Percentiles rank a stretch among this genome's conserved stretches.
These are phyloP conservation scores for Aspergillus jensenii DNA, from an alignment of 2,329 filamentous ascomycete genomes.

Conservation along the genomic window DNA sequence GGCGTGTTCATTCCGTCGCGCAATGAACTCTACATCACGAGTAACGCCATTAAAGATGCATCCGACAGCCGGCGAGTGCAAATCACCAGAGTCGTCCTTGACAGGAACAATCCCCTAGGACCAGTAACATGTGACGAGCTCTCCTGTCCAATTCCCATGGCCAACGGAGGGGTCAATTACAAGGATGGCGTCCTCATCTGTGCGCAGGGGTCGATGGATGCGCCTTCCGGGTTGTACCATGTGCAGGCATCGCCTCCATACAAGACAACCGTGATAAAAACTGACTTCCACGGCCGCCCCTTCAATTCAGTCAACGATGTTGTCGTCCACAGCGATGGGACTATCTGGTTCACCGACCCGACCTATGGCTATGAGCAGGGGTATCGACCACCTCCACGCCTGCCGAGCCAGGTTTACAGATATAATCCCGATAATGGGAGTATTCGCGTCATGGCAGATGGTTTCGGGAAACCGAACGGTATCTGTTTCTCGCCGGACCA, in stretches of 20 bases:
- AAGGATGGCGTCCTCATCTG: slow-evolving; percentile 43
- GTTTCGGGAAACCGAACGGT: slow-evolving; percentile 43
- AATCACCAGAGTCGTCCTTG: slow-evolving; percentile 20
- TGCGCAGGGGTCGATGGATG: slow-evolving; percentile 35
- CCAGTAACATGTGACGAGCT: slow-evolving; percentile 23
- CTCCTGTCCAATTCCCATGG: slow-evolving; percentile 41
- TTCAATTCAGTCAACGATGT: slow-evolving; percentile 44
- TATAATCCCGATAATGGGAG: slow-evolving; percentile 35
- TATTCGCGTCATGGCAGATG: slow-evolving; percentile 40
- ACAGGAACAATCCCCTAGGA: background rate
- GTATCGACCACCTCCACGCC: slow-evolving; percentile 31
- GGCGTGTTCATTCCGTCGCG: slow-evolving; percentile 35
- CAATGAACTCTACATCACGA: slow-evolving; percentile 40
- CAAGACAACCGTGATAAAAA: slow-evolving; percentile 25
- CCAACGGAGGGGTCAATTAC: slow-evolving; percentile 53
- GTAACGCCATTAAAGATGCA: slow-evolving; percentile 28
- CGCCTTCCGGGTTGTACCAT: slow-evolving; percentile 14
- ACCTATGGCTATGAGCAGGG: slow-evolving; percentile 38
- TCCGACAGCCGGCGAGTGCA: slow-evolving; percentile 22
- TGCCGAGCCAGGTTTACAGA: slow-evolving; percentile 42
- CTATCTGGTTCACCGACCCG: slow-evolving; percentile 43
- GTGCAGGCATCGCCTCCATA: slow-evolving; percentile 21
- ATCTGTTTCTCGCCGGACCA: slow-evolving; percentile 44
- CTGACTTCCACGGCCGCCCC: slow-evolving; percentile 36
- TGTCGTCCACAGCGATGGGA: slow-evolving; percentile 32